phyloP scores from a whole-genome alignment of 2,329 filamentous ascomycete species.

The Cordyceps tenuipes region DNA sequence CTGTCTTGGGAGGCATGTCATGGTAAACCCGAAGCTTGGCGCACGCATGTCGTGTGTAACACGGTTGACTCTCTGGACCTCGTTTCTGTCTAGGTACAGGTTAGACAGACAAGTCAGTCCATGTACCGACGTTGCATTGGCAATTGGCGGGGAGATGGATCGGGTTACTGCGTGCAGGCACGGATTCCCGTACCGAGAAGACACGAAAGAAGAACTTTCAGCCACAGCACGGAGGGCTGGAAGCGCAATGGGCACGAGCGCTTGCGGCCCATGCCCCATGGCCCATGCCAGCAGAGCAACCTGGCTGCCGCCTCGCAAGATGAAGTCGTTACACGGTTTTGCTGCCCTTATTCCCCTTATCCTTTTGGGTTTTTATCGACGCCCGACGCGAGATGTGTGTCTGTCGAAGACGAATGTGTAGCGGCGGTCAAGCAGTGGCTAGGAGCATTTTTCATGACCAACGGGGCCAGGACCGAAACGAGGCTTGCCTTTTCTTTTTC shows the following conservation, averaged over 20 bases:
- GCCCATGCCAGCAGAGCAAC: not conserved
- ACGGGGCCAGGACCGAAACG: not conserved
- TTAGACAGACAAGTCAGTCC: not conserved
- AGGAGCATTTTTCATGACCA: not conserved
- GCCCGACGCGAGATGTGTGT: not conserved
- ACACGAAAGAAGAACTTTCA: not conserved
- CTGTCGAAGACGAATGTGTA: not conserved
- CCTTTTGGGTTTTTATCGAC: not conserved
- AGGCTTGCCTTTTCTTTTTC: not conserved
- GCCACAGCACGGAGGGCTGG: not conserved
- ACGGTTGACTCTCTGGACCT: not conserved
- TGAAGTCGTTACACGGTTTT: not conserved
- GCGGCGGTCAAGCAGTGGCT: not conserved
- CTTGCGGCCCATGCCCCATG: not conserved
- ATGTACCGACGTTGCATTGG: not conserved
- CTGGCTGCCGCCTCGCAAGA: not conserved
- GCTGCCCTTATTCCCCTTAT: not conserved
- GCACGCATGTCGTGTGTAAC: not conserved
- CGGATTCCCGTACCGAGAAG: too few relatives aligned
- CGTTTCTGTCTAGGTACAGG: not conserved
- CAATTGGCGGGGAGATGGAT: not conserved
- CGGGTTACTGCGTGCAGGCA: not conserved
- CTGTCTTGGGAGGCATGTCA: not conserved
- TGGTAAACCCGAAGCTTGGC: conserved; percentile 4
- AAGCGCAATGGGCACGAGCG: not conserved